Evolutionary conservation across 257 asterid species (phyloP).

Genomic region (Echites panduratus): DNA sequence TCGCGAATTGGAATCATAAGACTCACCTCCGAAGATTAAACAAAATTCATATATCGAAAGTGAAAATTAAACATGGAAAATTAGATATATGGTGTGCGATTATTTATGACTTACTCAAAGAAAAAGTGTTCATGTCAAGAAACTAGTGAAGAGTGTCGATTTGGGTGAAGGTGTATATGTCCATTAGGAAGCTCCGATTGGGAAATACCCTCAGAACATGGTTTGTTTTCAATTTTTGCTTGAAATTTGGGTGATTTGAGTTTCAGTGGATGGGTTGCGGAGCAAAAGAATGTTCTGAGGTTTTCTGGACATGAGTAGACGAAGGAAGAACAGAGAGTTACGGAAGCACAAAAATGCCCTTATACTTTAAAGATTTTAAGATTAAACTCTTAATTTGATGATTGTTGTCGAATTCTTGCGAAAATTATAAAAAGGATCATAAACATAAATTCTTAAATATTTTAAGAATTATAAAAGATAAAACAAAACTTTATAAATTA

Average conservation of each 20-base stretch:
- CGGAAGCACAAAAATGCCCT: too few species aligned
- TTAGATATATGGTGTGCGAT: not conserved
- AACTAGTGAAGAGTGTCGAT: slow-evolving; percentile 89
- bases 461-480: too few species aligned
- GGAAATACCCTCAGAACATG: slow-evolving; percentile 95
- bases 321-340: too few species aligned
- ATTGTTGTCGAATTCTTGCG: too few species aligned
- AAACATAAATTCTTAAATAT: too few species aligned
- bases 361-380: too few species aligned
- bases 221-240: not conserved
- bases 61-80: not conserved
- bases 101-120: slow-evolving; percentile 20
- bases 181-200: slow-evolving; percentile 88
- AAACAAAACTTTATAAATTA: too few species aligned
- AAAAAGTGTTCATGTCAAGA: slow-evolving; percentile 95
- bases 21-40: slow-evolving; percentile 44
- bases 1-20: slow-evolving; percentile 76
- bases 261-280: not conserved
- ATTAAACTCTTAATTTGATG: too few species aligned
- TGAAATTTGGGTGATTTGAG: not conserved
- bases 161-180: slow-evolving; percentile 87
- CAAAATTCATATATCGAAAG: not conserved
- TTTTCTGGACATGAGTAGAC: too few species aligned
- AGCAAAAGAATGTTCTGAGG: not conserved
- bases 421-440: too few species aligned